These are phyloP conservation scores for Purshia tridentata DNA, from an alignment of 306 rosid species.

Conservation along the genomic window DNA sequence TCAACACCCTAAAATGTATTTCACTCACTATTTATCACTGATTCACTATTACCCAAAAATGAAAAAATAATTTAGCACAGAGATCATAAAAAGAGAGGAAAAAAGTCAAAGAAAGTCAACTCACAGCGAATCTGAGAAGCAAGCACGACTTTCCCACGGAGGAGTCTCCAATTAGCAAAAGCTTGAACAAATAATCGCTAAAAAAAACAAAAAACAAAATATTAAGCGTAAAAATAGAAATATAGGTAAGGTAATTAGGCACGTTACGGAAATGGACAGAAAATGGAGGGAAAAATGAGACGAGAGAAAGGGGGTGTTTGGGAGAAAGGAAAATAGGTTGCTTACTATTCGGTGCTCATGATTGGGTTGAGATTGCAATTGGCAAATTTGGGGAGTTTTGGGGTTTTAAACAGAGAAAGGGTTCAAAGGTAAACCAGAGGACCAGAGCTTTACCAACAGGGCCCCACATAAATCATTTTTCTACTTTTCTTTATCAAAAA, in stretches of 20 bases:
- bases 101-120: slow-evolving; percentile 9
- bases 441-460: no score
- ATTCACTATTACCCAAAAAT: background rate
- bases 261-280: background rate
- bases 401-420: background rate
- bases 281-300: background rate
- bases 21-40: background rate
- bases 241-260: background rate
- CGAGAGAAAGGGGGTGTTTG: background rate
- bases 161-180: slow-evolving; percentile 89
- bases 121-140: slow-evolving; percentile 89
- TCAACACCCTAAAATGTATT: slow-evolving; percentile 17
- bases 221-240: no score
- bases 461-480: no score
- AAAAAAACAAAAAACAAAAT: slow-evolving; percentile 16
- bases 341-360: slow-evolving; percentile 90
- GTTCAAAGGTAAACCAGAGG: background rate
- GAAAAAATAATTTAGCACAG: background rate
- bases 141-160: slow-evolving; percentile 94
- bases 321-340: slow-evolving; percentile 23
- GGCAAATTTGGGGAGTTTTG: background rate
- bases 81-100: no score
- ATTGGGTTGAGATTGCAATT: background rate
- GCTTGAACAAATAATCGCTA: slow-evolving; percentile 94
- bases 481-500: no score